These are phyloP conservation scores for Botryotinia convoluta DNA, from an alignment of 2,329 filamentous ascomycete genomes.

Conservation along the genomic window DNA sequence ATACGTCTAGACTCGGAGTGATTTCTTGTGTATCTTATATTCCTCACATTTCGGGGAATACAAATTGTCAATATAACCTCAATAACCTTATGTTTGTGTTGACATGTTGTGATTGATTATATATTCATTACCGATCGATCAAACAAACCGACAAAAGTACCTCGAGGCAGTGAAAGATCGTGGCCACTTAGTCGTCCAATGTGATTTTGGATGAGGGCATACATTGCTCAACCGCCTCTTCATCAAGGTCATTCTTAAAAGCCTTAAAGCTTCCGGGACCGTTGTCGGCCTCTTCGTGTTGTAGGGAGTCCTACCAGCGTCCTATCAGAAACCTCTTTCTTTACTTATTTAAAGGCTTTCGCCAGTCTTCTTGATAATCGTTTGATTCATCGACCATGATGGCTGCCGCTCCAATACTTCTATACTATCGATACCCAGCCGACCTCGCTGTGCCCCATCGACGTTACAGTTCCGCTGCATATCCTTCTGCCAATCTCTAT, in stretches of 20 bases:
- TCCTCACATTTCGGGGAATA: conserved; percentile 14
- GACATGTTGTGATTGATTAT: conserved; percentile 5
- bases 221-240: conserved; percentile 12
- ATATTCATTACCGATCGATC: neutral
- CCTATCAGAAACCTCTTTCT: neutral
- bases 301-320: neutral
- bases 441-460: conserved; percentile 1
- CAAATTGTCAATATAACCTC: conserved; percentile 9
- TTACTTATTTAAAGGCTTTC: neutral
- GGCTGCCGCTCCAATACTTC: conserved; percentile 10
- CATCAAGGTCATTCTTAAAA: neutral
- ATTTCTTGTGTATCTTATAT: neutral
- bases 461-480: conserved; percentile 15
- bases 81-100: neutral
- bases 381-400: conserved; percentile 9
- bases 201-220: conserved; percentile 17
- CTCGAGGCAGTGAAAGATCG: neutral
- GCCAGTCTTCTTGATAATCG: neutral
- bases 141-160: neutral
- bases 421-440: conserved; percentile 5
- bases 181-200: conserved; percentile 9
- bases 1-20: neutral
- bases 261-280: neutral
- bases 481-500: conserved; percentile 16
- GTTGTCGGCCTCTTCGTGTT: neutral